phyloP scores from a whole-genome alignment of 768 basidiomycete species.

The Brasilioporus rufonigricans region DNA sequence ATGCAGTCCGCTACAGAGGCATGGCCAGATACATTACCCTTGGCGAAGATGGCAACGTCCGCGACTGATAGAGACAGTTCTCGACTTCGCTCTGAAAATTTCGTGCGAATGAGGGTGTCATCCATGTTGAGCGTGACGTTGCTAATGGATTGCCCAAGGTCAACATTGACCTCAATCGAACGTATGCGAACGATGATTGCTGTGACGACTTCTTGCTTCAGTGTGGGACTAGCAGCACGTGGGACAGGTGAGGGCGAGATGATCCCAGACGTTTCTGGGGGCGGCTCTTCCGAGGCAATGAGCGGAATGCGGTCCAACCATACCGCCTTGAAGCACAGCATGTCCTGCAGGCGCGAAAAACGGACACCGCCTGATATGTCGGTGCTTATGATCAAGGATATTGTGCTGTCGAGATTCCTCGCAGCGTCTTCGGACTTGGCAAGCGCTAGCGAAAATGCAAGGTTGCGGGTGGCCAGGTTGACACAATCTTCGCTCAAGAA shows the following conservation, averaged over 20 bases:
- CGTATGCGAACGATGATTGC: conserved; percentile 69
- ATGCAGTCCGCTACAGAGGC: conserved; percentile 65
- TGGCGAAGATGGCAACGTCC: conserved; percentile 53
- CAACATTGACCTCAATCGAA: conserved; percentile 68
- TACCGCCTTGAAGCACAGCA: conserved; percentile 92
- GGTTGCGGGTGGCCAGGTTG: conserved; percentile 75
- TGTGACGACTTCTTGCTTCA: conserved; percentile 52
- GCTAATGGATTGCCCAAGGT: conserved; percentile 86
- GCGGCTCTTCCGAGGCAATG: conserved; percentile 45
- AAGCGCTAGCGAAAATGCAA: conserved; percentile 75
- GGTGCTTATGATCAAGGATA: conserved; percentile 82
- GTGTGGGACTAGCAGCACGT: conserved; percentile 7
- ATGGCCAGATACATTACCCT: conserved; percentile 70
- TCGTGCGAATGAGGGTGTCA: conserved; percentile 63
- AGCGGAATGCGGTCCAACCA: conserved; percentile 88
- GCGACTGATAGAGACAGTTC: conserved; percentile 67
- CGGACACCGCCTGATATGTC: conserved; percentile 77
- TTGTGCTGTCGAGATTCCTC: conserved; percentile 42
- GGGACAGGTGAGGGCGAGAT: conserved; percentile 16
- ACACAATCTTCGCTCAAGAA: conserved; percentile 83
- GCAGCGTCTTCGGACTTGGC: conserved; percentile 44
- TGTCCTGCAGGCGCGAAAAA: conserved; percentile 86
- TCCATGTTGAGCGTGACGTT: conserved; percentile 62
- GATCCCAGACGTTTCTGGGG: conserved; percentile 20
- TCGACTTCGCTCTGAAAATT: conserved; percentile 55